These are phyloP conservation scores for Candida awuae DNA, from an alignment of 805 yeast genomes.

Conservation along the genomic window DNA sequence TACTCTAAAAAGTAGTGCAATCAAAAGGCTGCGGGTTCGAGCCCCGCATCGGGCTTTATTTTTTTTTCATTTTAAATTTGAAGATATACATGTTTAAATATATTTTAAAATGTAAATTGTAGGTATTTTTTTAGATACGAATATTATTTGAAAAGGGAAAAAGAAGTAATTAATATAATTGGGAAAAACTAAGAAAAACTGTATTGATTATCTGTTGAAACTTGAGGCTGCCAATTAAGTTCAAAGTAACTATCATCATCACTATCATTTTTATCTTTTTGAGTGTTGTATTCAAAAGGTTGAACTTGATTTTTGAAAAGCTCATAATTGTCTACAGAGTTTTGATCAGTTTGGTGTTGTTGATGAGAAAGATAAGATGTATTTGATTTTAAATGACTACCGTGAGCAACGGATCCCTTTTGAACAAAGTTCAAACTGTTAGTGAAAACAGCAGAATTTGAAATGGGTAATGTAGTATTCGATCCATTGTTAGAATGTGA, in stretches of 20 bases:
- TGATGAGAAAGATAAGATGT: too few relatives aligned
- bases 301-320: too few relatives aligned
- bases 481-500: conserved; percentile 9
- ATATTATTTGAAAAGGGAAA: neutral
- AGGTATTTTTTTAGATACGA: too few relatives aligned
- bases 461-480: neutral
- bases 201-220: conserved; percentile 5
- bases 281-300: neutral
- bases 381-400: neutral
- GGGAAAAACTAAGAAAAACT: neutral
- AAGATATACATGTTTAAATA: too few relatives aligned
- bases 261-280: neutral
- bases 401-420: conserved; percentile 6
- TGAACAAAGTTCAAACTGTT: conserved; percentile 5
- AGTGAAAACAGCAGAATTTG: conserved; percentile 7
- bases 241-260: conserved; percentile 8
- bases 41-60: conserved; percentile 13
- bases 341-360: too few relatives aligned
- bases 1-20: conserved; percentile 1
- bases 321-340: too few relatives aligned
- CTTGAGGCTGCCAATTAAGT: conserved; percentile 9
- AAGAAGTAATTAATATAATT: neutral
- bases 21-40: conserved; percentile 14
- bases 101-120: too few relatives aligned
- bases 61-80: neutral